Base-by-base conservation (phyloP, 768 basidiomycete species). In the Hirschioporus abietinus region DNA sequence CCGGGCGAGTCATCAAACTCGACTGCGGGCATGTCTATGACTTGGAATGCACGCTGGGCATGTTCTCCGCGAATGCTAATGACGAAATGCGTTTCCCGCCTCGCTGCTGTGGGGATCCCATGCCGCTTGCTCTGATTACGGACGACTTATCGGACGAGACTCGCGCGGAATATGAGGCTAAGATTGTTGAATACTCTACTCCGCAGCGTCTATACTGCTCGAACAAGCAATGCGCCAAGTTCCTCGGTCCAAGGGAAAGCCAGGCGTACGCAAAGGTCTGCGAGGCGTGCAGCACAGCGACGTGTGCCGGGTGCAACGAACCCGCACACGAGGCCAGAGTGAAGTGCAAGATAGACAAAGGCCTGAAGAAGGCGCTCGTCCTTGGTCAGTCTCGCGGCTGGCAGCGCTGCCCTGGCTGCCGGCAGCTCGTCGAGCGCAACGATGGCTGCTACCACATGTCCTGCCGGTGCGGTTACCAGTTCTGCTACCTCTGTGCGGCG, bases 401-500 rank as follows among this genome's bases (percentile, higher is more conserved):
- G 81, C 71, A 77, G 1, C 76, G 76, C 10, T 82, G 80, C 65
- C 80, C 80, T 1, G 78, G 78, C 4, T 81, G 80, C 64, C 68
- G 71, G 20, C 74, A 75, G 36, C 70, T 81, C 71, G 74, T 81
- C 65, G 80, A 81, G 65, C 76, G 79, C 57, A 65, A 72, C 6
- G 24, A 70, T 15, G 80, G 80, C 0, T 81, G 80, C 64, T 77
- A 72, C 68, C 80, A 82, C 66, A 79, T 82, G 76, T 77, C 76
- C 1, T 81, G 80, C 64, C 68, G 75, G 27, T 81, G 80, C 70
- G 65, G 70, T 57, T 76, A 75, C 12, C 71, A 80, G 63, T 81
- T 81, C 59, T 81, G 80, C 68, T 82, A 81, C 62, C 68, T 86
- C 78, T 81, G 86, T 78, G 63, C 68, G 15, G 70, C 64, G 30